These are phyloP conservation scores for Cyclostephanos tholiformis DNA, from an alignment of 108 stramenopile genomes.

Conservation along the genomic window DNA sequence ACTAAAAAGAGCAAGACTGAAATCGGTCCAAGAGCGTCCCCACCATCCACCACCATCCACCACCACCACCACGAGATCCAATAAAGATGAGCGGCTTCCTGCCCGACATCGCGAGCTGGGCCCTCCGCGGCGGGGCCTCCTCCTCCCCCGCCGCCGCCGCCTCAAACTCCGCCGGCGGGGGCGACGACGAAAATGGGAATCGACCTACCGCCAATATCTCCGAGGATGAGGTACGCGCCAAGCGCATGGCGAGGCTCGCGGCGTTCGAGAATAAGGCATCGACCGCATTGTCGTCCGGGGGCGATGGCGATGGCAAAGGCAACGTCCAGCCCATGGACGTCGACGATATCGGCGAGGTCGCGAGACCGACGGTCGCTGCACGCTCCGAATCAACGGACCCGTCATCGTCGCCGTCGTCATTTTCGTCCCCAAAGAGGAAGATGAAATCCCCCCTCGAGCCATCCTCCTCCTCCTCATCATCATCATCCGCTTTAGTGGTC, in stretches of 20 bases:
- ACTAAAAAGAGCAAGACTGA: background rate
- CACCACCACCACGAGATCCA: no score
- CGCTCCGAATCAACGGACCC: background rate
- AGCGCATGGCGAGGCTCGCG: slow-evolving; percentile 75
- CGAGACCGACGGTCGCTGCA: background rate
- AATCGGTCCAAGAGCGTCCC: no score
- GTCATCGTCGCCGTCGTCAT: slow-evolving; percentile 21
- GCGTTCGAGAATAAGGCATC: slow-evolving; percentile 42
- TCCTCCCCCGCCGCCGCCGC: slow-evolving; percentile 18
- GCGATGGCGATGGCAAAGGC: background rate
- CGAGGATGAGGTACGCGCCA: slow-evolving; percentile 81
- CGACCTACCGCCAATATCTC: slow-evolving; percentile 43
- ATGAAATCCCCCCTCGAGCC: slow-evolving; percentile 18
- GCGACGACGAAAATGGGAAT: no score
- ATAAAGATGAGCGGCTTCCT: slow-evolving; percentile 68
- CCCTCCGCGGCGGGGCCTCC: slow-evolving; percentile 67
- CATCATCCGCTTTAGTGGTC: slow-evolving; percentile 6
- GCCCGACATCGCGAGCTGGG: slow-evolving; percentile 80
- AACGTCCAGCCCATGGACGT: slow-evolving; percentile 53
- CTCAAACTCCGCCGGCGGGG: slow-evolving; percentile 19
- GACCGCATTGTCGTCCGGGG: background rate
- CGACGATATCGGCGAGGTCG: slow-evolving; percentile 37
- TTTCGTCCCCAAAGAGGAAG: slow-evolving; percentile 37
- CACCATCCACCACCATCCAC: no score
- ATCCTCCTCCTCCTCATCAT: background rate